Evolutionary conservation across 108 stramenopile genomes (phyloP), one percentile per base, ranked within the genome.

Genomic region (Skeletonema marinoi): DNA sequence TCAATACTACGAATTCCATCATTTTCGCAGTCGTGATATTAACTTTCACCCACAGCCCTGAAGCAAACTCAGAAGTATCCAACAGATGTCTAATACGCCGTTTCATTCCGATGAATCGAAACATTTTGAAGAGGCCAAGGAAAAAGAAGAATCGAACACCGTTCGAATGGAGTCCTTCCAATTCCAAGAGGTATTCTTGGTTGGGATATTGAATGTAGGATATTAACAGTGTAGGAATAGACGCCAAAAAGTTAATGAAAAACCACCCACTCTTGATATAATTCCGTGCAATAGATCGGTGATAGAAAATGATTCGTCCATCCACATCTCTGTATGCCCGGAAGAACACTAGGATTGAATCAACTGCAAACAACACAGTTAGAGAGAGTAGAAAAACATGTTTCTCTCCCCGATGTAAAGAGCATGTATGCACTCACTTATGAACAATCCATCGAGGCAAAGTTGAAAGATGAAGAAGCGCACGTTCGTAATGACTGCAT

Each of bases 321-420:
- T 78, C 38, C 32, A 50, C 19, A 59, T 70, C 71, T 12, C 76
- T 21, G 29, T 73, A 77, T 30, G 85, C 77, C 32, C 87, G 66
- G 42, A 85, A 87, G 68, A 87, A 87, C 33, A 62, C 56, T 9
- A 87, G 44, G 65, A 85, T 79, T 12, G 84, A 78, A 60, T 87
- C 87, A 54, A 75, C 81, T 21, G n/a, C 33, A 69, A 85, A 85
- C 16, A 61, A 12, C n/a, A 66, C 25, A 51, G 78, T 25, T 25
- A 25, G 25, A 25, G 25, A 25, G 25, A 25, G 78, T 25, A 41
- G 71, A 12, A n/a, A 75, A 16, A 62, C 71, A 25, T 87, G 11
- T 62, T 29, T 16, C 59, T 29, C 70, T 75, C 72, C 84, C 1
- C 81, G 14, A 12, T 12, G 25, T 25, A 25, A 25, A 25, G 25